Evolutionary conservation across 768 basidiomycete species (phyloP), one percentile per base, ranked within the genome.

Genomic region (Lactifluus pinguis): DNA sequence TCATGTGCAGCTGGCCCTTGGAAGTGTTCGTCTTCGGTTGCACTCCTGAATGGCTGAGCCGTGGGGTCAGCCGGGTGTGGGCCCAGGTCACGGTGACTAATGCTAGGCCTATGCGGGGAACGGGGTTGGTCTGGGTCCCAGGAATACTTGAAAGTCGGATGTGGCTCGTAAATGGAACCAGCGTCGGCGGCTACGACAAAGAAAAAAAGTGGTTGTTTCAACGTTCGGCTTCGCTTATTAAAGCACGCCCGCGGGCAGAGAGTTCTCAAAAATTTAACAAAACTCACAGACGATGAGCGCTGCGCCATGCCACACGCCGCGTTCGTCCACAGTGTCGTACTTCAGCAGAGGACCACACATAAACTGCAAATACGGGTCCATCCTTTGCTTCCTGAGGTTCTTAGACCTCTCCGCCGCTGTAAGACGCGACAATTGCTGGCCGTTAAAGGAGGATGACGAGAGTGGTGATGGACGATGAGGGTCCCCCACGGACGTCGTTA

Each of bases 281-380:
- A 32, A 87, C 87, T 74, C 65, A 89, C 87, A 92, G 65, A 98
- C 92, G 58, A 98, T 80, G 72, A 99, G 74, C 11, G 84, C 91
- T 13, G 88, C 90, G 7, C 94, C 95, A 63, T 86, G 80, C 92
- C 93, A 99, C 39, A 93, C 75, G 17, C 85, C 83, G 25, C 82
- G 76, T 62, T 84, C 76, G 65, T 90, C 86, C 29, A 90, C 81
- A 0, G 93, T 98, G 69, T 98, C 94, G 68, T 92, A 98, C 45
- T 89, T 84, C 62, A 98, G 74, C 17, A 98, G 76, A 21, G 93
- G 93, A 0, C 94, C 93, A 58, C 89, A 91, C 92, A 95, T 94
- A 68, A 95, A 82, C 78, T 89, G 86, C 30, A 97, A 78, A 72
- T 88, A 81, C 9, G 93, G 93, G 21, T 85, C 74, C 88, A 90